Base-by-base conservation (phyloP, 495 filamentous ascomycete species). In the Lasiosphaeris hirsuta region DNA sequence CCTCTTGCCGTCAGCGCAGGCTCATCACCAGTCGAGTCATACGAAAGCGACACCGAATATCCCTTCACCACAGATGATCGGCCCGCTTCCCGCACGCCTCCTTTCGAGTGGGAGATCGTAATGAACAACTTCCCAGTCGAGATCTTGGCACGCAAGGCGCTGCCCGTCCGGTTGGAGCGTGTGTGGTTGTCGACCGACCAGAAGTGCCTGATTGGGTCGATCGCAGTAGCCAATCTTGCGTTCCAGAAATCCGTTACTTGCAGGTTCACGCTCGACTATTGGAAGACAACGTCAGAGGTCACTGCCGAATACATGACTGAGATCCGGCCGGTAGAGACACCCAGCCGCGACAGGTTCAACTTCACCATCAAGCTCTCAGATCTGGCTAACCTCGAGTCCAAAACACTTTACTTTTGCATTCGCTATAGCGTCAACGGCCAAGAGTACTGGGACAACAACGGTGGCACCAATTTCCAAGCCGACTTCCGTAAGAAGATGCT, bases 241-340 rank as follows among this genome's bases (percentile, higher is more conserved):
- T 98, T 94, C 74, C 85, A 96, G 42, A 98, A 98, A 69, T 68
- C 75, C 9, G 92, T 98, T 39, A 83, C 87, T 17, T 91, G 90
- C 69, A 84, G 94, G 30, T 98, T 98, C 68, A 97, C 95, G 0
- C 82, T 97, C 54, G 94, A 98, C 71, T 92, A 92, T 68, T 98
- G 94, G 94, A 95, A 93, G 75, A 98, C 94, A 0, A 92, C 92
- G 3, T 98, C 94, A 1, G 94, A 98, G 68, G 88, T 98, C 3
- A 79, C 81, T 40, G 95, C 91, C 8, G 92, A 96, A 64, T 98
- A 83, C 73, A 88, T 86, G 69, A 81, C 87, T 54, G 89, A 95
- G 72, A 80, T 92, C 35, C 81, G 84, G 10, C 86, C 82, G 39
- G 82, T 82, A 54, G 86, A 89, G 43, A 70, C 67, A 7, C 75